Conservation (phyloP, 2,329 filamentous ascomycete genomes). For the Westerdykella sp. region DNA sequence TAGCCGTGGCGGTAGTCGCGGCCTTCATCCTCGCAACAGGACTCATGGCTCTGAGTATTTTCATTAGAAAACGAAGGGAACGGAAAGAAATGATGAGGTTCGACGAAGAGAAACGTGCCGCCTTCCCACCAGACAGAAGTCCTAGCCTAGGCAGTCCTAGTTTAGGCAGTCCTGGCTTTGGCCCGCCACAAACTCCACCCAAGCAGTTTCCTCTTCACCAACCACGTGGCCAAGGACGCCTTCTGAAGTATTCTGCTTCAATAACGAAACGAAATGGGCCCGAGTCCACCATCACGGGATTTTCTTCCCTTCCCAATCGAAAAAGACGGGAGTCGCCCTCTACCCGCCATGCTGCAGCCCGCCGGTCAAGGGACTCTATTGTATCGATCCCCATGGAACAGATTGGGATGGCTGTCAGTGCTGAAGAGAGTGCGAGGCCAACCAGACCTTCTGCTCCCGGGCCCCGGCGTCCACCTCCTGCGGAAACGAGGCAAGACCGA, state of each 20-base stretch:
- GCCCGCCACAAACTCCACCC: conserved; percentile 5
- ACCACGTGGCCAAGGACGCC: neutral
- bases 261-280: too few relatives aligned
- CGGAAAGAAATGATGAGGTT: conserved; percentile 13
- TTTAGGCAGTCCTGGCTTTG: conserved; percentile 1
- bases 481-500: conserved; percentile 5
- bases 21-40: conserved; percentile 35
- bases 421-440: conserved; percentile 27
- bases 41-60: conserved; percentile 34
- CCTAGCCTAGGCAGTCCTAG: neutral
- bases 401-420: conserved; percentile 36
- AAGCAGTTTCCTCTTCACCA: conserved; percentile 2
- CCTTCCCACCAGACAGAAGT: neutral
- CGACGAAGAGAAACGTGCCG: conserved; percentile 2
- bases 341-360: too few relatives aligned
- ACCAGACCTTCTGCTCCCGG: conserved; percentile 3
- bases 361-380: neutral
- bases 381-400: conserved; percentile 22
- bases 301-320: neutral
- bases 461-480: conserved; percentile 2
- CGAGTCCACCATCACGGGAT: neutral
- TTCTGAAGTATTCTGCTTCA: neutral
- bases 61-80: conserved; percentile 30
- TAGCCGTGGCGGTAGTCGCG: conserved; percentile 33
- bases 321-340: too few relatives aligned